Base-by-base conservation (phyloP, 352 stramenopile species). In the Pythium angustatum region DNA sequence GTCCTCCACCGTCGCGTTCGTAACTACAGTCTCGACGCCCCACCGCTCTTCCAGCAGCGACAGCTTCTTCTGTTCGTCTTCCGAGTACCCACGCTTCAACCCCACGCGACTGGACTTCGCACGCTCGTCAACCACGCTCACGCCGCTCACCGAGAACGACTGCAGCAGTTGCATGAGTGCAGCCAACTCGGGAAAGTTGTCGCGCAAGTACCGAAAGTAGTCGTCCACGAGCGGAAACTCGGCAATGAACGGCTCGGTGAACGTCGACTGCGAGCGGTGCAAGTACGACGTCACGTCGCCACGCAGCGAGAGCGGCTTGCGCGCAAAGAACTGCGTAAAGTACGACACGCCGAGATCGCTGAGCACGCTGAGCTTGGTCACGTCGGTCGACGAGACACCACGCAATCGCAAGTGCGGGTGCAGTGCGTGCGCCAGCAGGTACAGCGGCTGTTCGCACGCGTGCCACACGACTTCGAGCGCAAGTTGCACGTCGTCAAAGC, bases 251-350 rank as follows among this genome's bases (percentile, higher is more conserved):
- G 71, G 61, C 8, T 70, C 71, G 2, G 67, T 62, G 47, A 90
- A 92, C 17, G 77, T 70, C 8, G 67, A 54, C 50, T 87, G 75
- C 12, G 79, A 88, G 33, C 58, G 67, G 53, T 91, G 78, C n/a
- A 90, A 47, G 48, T 83, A 93, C 36, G 84, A 81, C 2, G 81
- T 89, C 58, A 91, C 68, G 62, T 91, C 79, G 28, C 78, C 80
- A 40, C 78, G 78, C 51, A 91, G 44, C 19, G 69, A 81, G 47
- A 56, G 79, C 8, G 78, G 63, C 55, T 79, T 85, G 15, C 60
- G 71, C 9, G 6, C 63, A 40, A 89, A 79, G 14, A 88, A 73
- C 19, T 66, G 71, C 34, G 48, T 56, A 57, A 84, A 90, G 66
- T 93, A 93, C 14, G 57, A 44, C 5, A 87, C 79, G 10, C 72